Conservation (phyloP, 2,329 filamentous ascomycete species). For the Aspergillus neotritici region DNA sequence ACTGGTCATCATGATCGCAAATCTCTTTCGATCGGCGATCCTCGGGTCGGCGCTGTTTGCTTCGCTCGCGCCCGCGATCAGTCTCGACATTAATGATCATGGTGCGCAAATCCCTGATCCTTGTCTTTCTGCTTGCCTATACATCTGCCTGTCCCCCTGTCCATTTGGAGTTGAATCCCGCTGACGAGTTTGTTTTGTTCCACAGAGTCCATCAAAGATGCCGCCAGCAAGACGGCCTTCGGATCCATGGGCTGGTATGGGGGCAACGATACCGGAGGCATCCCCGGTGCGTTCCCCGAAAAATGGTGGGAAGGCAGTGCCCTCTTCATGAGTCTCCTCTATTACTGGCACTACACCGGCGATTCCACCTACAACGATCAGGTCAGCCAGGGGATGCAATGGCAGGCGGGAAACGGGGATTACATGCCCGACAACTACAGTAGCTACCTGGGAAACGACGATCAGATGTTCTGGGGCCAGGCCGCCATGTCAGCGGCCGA, state of each 20-base stretch:
- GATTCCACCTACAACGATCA: slow-evolving; percentile 59
- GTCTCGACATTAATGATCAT: no score
- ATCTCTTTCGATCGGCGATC: no score
- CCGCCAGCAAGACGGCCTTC: slow-evolving; percentile 40
- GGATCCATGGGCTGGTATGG: slow-evolving; percentile 50
- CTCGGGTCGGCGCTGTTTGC: no score
- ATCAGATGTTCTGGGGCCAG: slow-evolving; percentile 66
- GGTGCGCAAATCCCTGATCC: no score
- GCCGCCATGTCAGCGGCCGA: slow-evolving; percentile 64
- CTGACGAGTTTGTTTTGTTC: no score
- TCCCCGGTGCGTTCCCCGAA: slow-evolving; percentile 56
- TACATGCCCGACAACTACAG: slow-evolving; percentile 37
- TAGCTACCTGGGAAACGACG: slow-evolving; percentile 56
- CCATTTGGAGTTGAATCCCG: no score
- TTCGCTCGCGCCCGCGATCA: no score
- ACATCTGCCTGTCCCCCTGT: no score
- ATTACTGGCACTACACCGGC: slow-evolving; percentile 65
- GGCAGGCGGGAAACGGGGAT: slow-evolving; percentile 31
- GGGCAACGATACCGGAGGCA: slow-evolving; percentile 47
- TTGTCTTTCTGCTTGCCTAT: no score
- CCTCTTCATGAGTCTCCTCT: slow-evolving; percentile 62
- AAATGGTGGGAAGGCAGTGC: slow-evolving; percentile 72
- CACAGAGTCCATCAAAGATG: slow-evolving; percentile 41
- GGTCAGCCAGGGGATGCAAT: slow-evolving; percentile 39
- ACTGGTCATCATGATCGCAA: no score